Evolutionary conservation across 2,329 filamentous ascomycete genomes (phyloP).

Genomic region (Fusarium virguliforme): DNA sequence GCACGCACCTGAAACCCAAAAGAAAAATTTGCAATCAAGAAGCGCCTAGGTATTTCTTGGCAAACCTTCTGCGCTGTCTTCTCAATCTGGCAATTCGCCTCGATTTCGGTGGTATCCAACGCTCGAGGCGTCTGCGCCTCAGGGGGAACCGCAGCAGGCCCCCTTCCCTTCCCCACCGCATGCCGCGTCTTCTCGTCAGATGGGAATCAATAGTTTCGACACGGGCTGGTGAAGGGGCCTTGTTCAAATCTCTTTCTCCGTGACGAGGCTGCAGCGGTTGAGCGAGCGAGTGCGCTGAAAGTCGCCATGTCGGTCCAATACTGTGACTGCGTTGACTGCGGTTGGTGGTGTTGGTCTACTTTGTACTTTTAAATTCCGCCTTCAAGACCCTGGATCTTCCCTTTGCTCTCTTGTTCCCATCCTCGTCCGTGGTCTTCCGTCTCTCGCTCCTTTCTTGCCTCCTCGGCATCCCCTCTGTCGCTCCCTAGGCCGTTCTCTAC

Average conservation of each 20-base stretch:
- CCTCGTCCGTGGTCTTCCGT: background rate
- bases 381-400: slow-evolving; percentile 3
- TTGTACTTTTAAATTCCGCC: slow-evolving; percentile 1
- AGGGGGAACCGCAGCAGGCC: background rate
- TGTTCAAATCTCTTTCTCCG: slow-evolving; percentile 5
- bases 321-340: background rate
- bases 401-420: slow-evolving; percentile 5
- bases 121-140: background rate
- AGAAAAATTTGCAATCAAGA: background rate
- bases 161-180: background rate
- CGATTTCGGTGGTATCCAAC: background rate
- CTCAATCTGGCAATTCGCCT: slow-evolving; percentile 7
- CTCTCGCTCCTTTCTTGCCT: slow-evolving; percentile 2
- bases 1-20: slow-evolving; percentile 9
- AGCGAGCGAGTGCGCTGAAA: slow-evolving; percentile 9
- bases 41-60: slow-evolving; percentile 3
- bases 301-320: background rate
- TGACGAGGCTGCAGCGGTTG: background rate
- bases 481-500: slow-evolving; percentile 5
- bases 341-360: slow-evolving; percentile 3
- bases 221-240: background rate
- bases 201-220: slow-evolving; percentile 4
- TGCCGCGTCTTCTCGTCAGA: slow-evolving; percentile 5
- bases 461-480: slow-evolving; percentile 1
- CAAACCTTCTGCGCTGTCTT: background rate